Base-by-base conservation (phyloP, 106 monocot species). In the Dioscorea alata region DNA sequence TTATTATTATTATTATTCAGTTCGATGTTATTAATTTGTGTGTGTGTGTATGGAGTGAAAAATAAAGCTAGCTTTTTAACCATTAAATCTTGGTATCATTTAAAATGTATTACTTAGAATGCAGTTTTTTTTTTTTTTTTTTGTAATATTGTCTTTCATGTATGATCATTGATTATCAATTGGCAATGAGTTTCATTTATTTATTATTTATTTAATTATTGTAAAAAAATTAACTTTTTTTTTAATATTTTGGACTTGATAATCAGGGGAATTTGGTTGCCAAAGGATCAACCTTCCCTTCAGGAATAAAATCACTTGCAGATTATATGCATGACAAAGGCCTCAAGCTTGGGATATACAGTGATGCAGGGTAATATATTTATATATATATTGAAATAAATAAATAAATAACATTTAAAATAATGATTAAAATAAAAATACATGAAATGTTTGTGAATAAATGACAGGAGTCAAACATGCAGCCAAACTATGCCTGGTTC, bases 401-500 rank as follows among this genome's bases (percentile, higher is more conserved):
- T 18, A 18, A 13, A 13, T 54, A 8, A 42, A 10, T 42, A 10
- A 42, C n/a, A 8, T 3, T 10, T 42, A 42, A 42, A 42, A 6
- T 42, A 8, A 10, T 42, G 42, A 6, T 8, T 42, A 42, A 42
- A 8, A 8, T 42, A n/a, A 42, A 6, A 2, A 4, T 70, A 60
- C 21, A 48, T 7, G n/a, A 33, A 49, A 31, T 25, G n/a, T 33
- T 78, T 71, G 28, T 28, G 28, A 1, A 28, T 3, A 28, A 28
- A 28, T 28, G 28, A 3, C 81, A 94, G 90, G 71, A 50, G 65
- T 8, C 74, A 71, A 48, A 94, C 94, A 54, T 95, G 95, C 60
- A 86, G 86, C 61, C 76, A 75, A 48, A 86, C 60, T 12, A 88
- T 91, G 91, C 95, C 95, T n/a, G 95, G 95, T 14, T 96, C 91